A percentile compares a stretch with the other conserved stretches of the same genome.
phyloP scores from a whole-genome alignment of 352 stramenopile species.

The Pythium chondricola region DNA sequence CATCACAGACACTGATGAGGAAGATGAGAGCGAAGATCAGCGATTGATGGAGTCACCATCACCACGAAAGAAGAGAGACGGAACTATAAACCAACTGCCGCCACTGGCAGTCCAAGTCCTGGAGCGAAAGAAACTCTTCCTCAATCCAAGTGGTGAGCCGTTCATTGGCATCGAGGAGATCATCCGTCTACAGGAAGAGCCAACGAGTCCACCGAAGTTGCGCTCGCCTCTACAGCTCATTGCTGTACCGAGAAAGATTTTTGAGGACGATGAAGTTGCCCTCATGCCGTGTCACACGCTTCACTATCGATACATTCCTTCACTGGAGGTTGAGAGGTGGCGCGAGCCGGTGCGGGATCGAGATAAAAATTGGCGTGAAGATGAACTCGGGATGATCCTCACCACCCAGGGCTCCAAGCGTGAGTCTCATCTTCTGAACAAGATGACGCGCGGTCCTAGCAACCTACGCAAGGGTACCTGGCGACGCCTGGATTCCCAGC shows the following conservation, averaged over 20 bases:
- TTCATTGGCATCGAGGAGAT: conserved; percentile 42
- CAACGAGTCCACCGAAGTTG: conserved; percentile 6
- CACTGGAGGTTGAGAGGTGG: conserved; percentile 35
- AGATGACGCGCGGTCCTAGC: conserved; percentile 32
- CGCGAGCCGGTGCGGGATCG: conserved; percentile 50
- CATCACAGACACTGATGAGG: background rate
- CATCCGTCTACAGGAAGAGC: conserved; percentile 35
- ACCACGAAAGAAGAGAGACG: background rate
- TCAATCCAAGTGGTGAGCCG: conserved; percentile 16
- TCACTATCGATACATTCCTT: conserved; percentile 31
- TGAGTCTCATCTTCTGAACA: conserved; percentile 2
- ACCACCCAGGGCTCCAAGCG: background rate
- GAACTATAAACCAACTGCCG: conserved; percentile 12
- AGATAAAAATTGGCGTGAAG: conserved; percentile 43
- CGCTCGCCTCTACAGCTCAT: conserved; percentile 37
- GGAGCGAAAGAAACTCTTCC: conserved; percentile 34
- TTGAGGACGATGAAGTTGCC: conserved; percentile 42
- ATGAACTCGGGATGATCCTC: conserved; percentile 47
- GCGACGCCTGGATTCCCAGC: conserved; percentile 28
- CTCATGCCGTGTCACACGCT: conserved; percentile 72
- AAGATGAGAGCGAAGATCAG: background rate
- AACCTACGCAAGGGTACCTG: conserved; percentile 38
- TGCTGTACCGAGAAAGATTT: conserved; percentile 42
- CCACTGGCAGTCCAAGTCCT: conserved; percentile 34
- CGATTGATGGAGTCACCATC: background rate